These are phyloP conservation scores for Porphyrellus cyaneotinctus DNA, from an alignment of 768 basidiomycete genomes.

Conservation along the genomic window DNA sequence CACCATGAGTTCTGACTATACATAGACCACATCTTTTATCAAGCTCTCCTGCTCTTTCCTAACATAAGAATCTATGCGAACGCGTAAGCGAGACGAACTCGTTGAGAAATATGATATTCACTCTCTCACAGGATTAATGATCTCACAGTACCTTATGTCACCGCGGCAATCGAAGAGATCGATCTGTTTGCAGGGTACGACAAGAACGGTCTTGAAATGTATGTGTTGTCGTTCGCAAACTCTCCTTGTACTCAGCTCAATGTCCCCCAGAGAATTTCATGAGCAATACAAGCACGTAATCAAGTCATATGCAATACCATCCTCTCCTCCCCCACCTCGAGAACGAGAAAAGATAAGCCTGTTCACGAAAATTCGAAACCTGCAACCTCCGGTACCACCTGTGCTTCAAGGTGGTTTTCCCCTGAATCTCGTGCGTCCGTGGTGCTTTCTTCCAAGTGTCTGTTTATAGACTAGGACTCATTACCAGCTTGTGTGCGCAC, in stretches of 20 bases:
- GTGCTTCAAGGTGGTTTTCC: constrained; percentile 59
- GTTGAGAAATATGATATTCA: not conserved
- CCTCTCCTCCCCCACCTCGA: constrained; percentile 40
- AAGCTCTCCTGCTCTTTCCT: constrained; percentile 62
- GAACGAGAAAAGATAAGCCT: constrained; percentile 39
- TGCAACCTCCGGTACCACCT: constrained; percentile 52
- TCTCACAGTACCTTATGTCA: constrained; percentile 76
- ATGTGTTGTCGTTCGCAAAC: constrained; percentile 19
- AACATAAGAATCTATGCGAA: constrained; percentile 79
- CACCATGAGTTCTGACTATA: not conserved
- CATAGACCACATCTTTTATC: constrained; percentile 70
- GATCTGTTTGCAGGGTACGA: constrained; percentile 62
- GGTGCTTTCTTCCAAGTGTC: not conserved
- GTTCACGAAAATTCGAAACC: constrained; percentile 40
- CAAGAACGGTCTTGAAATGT: constrained; percentile 62
- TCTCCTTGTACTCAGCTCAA: constrained; percentile 7
- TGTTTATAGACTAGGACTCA: constrained; percentile 1
- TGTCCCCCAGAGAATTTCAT: constrained; percentile 44
- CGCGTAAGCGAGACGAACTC: constrained; percentile 38
- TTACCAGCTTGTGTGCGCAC: constrained; percentile 46
- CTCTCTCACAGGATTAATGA: constrained; percentile 55
- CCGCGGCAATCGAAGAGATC: constrained; percentile 63
- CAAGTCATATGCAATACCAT: constrained; percentile 46
- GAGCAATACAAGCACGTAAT: constrained; percentile 57
- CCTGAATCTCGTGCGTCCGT: constrained; percentile 57